A percentile compares a stretch with the other conserved stretches of the same genome.
Conservation (phyloP, 2,329 filamentous ascomycete species). For the Aaosphaeria pasadenensis region DNA sequence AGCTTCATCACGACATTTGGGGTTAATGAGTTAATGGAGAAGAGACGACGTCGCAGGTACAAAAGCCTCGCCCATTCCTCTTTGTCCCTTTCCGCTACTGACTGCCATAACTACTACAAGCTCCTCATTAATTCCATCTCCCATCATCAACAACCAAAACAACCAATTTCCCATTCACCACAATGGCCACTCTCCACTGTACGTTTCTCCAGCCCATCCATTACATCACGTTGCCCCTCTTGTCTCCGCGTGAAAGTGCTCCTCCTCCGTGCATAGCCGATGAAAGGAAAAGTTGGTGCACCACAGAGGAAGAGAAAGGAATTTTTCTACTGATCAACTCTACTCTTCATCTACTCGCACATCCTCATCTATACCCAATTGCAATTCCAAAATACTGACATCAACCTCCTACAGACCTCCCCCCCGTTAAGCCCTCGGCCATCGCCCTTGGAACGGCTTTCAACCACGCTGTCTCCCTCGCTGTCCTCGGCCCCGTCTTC, state of each 20-base stretch:
- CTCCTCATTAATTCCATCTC: not conserved
- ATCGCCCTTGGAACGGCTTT: conserved; percentile 95
- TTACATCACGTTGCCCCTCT: too few relatives aligned
- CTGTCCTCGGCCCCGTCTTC: conserved; percentile 84
- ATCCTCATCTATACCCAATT: conserved; percentile 12
- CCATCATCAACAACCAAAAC: conserved; percentile 3
- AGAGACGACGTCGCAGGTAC: conserved; percentile 13
- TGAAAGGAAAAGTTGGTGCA: too few relatives aligned
- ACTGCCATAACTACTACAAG: conserved; percentile 2
- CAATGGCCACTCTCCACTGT: conserved; percentile 61
- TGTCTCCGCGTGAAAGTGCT: too few relatives aligned
- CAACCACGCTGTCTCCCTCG: conserved; percentile 87
- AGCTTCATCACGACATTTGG: conserved; percentile 9
- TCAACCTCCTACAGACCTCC: conserved; percentile 53
- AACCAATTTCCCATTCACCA: conserved; percentile 26
- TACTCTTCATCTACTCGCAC: not conserved
- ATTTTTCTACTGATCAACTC: not conserved
- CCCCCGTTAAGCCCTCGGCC: conserved; percentile 93
- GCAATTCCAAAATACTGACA: not conserved
- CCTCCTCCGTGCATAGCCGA: too few relatives aligned
- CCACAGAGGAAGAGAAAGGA: not conserved
- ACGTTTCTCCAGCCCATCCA: conserved; percentile 27
- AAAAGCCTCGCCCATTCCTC: conserved; percentile 30
- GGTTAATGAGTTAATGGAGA: not conserved
- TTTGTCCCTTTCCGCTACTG: not conserved